Base-by-base conservation (phyloP, 495 filamentous ascomycete species). In the Daldinia grandis region DNA sequence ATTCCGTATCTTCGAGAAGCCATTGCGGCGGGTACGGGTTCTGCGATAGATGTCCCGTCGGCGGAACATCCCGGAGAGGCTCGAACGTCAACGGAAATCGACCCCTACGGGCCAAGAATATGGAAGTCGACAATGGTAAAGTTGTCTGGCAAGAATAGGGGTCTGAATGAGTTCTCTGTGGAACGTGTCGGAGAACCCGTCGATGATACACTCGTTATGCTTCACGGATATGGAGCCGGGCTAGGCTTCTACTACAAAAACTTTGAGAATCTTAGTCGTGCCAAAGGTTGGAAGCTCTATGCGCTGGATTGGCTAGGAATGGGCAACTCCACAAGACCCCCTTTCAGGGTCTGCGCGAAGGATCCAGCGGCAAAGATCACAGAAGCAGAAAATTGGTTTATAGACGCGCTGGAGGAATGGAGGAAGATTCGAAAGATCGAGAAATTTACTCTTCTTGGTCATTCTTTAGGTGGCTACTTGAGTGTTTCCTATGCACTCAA, bases 231-330 rank as follows among this genome's bases (percentile, higher is more conserved):
- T 78, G 96, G 96, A 40, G 95, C 95, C 1, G 95, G 95, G 0
- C 82, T 99, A 3, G 95, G 93, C 4, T 98, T 98, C 76, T 99
- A 97, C 83, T 99, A 98, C 82, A 93, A 94, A 78, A 98, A 98
- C 74, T 98, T 97, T 62, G 95, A 98, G 76, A 88, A 89, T 5
- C 79, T 99, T 40, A 93, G 87, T 61, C 88, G 93, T 10, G 78
- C 87, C 3, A 81, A 84, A 58, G 93, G 93, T 15, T 97, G 95
- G 95, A 93, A 92, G 75, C 79, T 99, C 19, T 97, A 93, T 76
- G 93, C 95, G 3, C 82, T 99, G 25, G 95, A 99, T 77, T 85
- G 98, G 81, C 85, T 98, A 21, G 95, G 95, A 59, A 98, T 98
- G 92, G 95, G 95, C 58, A 89, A 95, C 72, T 96, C 93, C 68